Evolutionary conservation across 1,284 basidiomycete genomes (phyloP), one percentile per base, ranked within the genome.

Genomic region (Tylopilus orsonianus): DNA sequence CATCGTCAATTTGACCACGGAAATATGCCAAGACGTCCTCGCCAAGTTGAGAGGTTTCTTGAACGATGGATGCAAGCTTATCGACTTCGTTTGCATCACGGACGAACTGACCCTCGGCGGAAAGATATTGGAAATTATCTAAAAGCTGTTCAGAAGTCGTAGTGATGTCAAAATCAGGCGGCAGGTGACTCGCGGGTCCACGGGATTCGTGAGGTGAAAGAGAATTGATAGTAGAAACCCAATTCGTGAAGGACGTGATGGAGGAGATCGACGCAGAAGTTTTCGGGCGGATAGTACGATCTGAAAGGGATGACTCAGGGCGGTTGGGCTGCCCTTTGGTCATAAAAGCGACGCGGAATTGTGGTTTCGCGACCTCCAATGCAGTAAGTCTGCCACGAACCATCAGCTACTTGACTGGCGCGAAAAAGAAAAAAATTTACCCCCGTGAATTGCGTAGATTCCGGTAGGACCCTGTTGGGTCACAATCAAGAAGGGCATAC

Each of bases 391-490:
- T 87, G 26, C 24, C 39, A n/a, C n/a, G 18, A 56, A 40, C 40
- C 38, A 50, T 50, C 32, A 49, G 41, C 46, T 8, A 22, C 16
- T 1, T 4, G 0, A 4, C 9, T 19, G 32, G 14, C 10, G 18
- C n/a, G 8, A 8, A 10, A 49, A 9, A 2, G 18, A 6, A 14
- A 34, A 4, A 30, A 14, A 52, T 80, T 30, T 57, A 87, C 83
- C 86, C 86, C 70, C 83, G 70, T 8, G 79, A 72, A 61, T 89
- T 89, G 42, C 79, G 77, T 63, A 83, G 63, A 54, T 81, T 77
- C 23, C 79, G 75, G 19, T 81, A 74, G 4, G 68, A 58, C 24
- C 79, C 76, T 5, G 73, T 75, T 0, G 69, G 66, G 61, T 89
- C 87, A 54, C 78, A 83, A 40, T 83, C 77, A 35, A 88, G 71